phyloP scores from a whole-genome alignment of 1,139 yeast species.

The Debaryomyces psychrophilus region DNA sequence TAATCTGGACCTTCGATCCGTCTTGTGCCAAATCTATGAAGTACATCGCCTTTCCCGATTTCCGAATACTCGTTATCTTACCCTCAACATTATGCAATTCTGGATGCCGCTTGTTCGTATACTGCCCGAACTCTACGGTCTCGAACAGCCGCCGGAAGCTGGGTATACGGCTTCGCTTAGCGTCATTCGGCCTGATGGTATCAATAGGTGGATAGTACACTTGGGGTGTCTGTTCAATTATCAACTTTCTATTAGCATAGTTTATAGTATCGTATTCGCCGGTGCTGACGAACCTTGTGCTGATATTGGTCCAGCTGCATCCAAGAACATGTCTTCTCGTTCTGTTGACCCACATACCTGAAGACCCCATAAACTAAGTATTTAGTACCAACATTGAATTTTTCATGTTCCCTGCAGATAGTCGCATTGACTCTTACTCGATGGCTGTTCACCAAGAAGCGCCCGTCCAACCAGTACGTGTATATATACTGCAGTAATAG shows the following conservation, averaged over 20 bases:
- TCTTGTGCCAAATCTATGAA: slow-evolving; percentile 73
- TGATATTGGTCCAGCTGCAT: neutral
- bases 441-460: neutral
- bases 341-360: slow-evolving; percentile 3
- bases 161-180: slow-evolving; percentile 19
- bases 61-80: slow-evolving; percentile 56
- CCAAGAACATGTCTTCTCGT: neutral
- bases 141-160: slow-evolving; percentile 24
- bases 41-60: slow-evolving; percentile 65
- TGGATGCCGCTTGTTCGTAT: slow-evolving; percentile 18
- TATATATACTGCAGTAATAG: neutral
- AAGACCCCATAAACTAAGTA: neutral
- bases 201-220: slow-evolving; percentile 25
- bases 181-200: slow-evolving; percentile 14
- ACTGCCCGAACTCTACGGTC: slow-evolving; percentile 22
- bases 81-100: slow-evolving; percentile 51
- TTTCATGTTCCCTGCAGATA: slow-evolving; percentile 8
- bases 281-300: neutral
- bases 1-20: slow-evolving; percentile 55
- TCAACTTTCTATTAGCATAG: slow-evolving; percentile 12
- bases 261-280: slow-evolving; percentile 9
- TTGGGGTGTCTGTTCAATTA: slow-evolving; percentile 10
- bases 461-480: neutral
- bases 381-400: neutral
- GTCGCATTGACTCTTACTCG: slow-evolving; percentile 1